phyloP scores from a whole-genome alignment of 306 rosid species.

The Begonia peltatifolia region DNA sequence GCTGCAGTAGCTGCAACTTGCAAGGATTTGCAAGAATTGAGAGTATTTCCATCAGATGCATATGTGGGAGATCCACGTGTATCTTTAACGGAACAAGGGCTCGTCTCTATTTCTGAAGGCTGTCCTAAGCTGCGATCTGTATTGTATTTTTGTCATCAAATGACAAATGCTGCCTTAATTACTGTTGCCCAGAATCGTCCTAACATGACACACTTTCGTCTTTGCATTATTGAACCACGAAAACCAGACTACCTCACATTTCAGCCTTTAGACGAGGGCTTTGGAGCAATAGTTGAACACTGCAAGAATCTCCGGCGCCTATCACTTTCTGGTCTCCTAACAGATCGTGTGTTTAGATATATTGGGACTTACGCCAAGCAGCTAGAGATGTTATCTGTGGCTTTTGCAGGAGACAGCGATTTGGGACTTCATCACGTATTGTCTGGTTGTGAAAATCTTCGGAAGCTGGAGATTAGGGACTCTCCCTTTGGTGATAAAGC shows the following conservation, averaged over 20 bases:
- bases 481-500: slow-evolving; percentile 98
- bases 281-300: slow-evolving; percentile 95
- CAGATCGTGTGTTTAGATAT: slow-evolving; percentile 72
- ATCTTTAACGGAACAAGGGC: slow-evolving; percentile 75
- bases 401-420: slow-evolving; percentile 95
- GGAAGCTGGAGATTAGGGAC: slow-evolving; percentile 96
- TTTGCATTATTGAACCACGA: slow-evolving; percentile 79
- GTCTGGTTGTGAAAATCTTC: slow-evolving; percentile 88
- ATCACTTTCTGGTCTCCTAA: slow-evolving; percentile 76
- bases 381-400: slow-evolving; percentile 94
- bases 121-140: slow-evolving; percentile 91
- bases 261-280: slow-evolving; percentile 67
- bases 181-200: slow-evolving; percentile 78
- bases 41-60: slow-evolving; percentile 91
- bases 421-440: slow-evolving; percentile 80
- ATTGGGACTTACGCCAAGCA: slow-evolving; percentile 65
- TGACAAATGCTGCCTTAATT: slow-evolving; percentile 68
- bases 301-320: slow-evolving; percentile 85
- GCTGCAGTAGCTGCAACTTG: slow-evolving; percentile 63
- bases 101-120: slow-evolving; percentile 81
- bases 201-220: slow-evolving; percentile 75
- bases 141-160: slow-evolving; percentile 89
- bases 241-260: slow-evolving; percentile 61
- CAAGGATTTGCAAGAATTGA: slow-evolving; percentile 73
- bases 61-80: slow-evolving; percentile 61